Evolutionary conservation across 176 grass and related monocot species (phyloP).

Genomic region (Areca catechu): DNA sequence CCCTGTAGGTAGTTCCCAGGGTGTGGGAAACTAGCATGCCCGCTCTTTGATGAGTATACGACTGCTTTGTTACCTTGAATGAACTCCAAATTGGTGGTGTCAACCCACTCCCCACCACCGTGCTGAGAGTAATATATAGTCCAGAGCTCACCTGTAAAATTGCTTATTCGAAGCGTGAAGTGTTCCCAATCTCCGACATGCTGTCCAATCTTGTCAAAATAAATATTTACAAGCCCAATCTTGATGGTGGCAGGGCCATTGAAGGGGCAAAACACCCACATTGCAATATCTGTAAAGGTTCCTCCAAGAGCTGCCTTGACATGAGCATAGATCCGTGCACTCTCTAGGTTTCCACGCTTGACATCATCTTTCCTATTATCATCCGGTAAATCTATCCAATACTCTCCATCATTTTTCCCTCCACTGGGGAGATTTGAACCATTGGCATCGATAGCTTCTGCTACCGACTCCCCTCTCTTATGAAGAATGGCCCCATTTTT

Average conservation of each 20-base stretch:
- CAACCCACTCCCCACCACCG: slow-evolving; percentile 79
- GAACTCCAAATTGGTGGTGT: slow-evolving; percentile 57
- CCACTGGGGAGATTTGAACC: slow-evolving; percentile 77
- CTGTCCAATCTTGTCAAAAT: slow-evolving; percentile 61
- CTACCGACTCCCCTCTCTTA: slow-evolving; percentile 45
- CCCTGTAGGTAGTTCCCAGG: slow-evolving; percentile 71
- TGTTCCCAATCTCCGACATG: slow-evolving; percentile 93
- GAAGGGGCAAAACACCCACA: slow-evolving; percentile 98
- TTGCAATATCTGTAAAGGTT: slow-evolving; percentile 78
- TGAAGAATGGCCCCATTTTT: slow-evolving; percentile 73
- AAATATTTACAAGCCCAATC: slow-evolving; percentile 45
- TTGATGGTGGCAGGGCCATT: slow-evolving; percentile 90
- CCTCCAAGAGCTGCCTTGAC: slow-evolving; percentile 71
- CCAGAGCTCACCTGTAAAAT: slow-evolving; percentile 66
- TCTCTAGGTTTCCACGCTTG: slow-evolving; percentile 76
- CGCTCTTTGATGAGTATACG: slow-evolving; percentile 76
- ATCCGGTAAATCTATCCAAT: slow-evolving; percentile 84
- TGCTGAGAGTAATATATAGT: slow-evolving; percentile 91
- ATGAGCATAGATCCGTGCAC: slow-evolving; percentile 72
- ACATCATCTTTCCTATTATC: slow-evolving; percentile 32
- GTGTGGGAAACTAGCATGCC: slow-evolving; percentile 76
- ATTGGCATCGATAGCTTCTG: slow-evolving; percentile 47
- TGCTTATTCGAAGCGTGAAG: slow-evolving; percentile 75
- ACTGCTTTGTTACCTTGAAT: slow-evolving; percentile 62
- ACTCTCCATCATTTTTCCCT: slow-evolving; percentile 68